Conservation (phyloP, 352 stramenopile genomes). For the Phytopythium ostracodes region DNA sequence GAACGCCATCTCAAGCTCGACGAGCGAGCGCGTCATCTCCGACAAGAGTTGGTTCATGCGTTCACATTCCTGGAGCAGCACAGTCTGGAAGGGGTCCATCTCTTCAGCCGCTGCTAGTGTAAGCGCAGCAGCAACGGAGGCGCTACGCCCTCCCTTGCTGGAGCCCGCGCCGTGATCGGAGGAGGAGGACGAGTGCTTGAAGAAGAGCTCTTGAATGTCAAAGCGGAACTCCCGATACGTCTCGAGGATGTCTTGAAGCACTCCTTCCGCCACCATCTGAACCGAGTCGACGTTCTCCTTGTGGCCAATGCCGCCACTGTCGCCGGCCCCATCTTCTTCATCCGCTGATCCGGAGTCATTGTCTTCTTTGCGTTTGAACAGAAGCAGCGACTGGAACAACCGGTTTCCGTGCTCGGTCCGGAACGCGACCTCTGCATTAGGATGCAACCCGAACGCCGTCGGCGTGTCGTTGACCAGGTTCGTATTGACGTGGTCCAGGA, state of each 20-base stretch:
- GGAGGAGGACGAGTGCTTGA: slow-evolving; percentile 41
- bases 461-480: slow-evolving; percentile 82
- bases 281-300: slow-evolving; percentile 53
- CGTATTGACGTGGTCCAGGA: slow-evolving; percentile 87
- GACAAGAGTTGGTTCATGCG: slow-evolving; percentile 83
- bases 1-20: slow-evolving; percentile 86
- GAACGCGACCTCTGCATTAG: slow-evolving; percentile 93
- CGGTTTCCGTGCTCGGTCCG: slow-evolving; percentile 79
- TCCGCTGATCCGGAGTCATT: slow-evolving; percentile 14
- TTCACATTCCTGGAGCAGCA: slow-evolving; percentile 89
- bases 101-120: slow-evolving; percentile 46
- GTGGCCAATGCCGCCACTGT: slow-evolving; percentile 1
- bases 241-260: slow-evolving; percentile 90
- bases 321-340: slow-evolving; percentile 18
- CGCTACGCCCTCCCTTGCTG: slow-evolving; percentile 29
- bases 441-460: slow-evolving; percentile 88
- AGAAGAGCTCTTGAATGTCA: slow-evolving; percentile 76
- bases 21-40: slow-evolving; percentile 70
- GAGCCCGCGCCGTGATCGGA: slow-evolving; percentile 9
- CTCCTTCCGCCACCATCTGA: slow-evolving; percentile 80
- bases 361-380: slow-evolving; percentile 52
- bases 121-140: slow-evolving; percentile 18
- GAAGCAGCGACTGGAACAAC: slow-evolving; percentile 75
- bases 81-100: slow-evolving; percentile 89
- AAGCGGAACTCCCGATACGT: slow-evolving; percentile 86